Evolutionary conservation across 345 rosid genomes (phyloP), one percentile per base, ranked within the genome.

Genomic region (Nephelium lappaceum): DNA sequence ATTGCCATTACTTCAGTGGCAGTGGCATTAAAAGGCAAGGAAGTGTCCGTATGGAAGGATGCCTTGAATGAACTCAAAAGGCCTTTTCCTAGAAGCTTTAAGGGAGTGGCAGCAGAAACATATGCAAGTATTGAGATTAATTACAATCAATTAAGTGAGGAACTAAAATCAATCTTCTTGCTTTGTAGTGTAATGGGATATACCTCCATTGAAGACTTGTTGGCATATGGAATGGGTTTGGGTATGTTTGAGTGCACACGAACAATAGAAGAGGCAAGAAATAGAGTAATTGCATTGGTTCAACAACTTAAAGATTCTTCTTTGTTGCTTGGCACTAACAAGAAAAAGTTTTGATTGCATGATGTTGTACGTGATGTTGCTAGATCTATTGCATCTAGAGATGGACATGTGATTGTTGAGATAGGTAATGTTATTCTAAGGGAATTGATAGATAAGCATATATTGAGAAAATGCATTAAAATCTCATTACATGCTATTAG

Each of bases 91-190:
- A 67, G 21, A 23, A 67, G 24, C 63, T 12, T 41, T 63, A 25
- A 10, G 18, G 78, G 47, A n/a, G 49, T 82, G 24, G 60, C n/a
- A 0, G 47, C 0, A 4, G 41, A 39, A 9, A 76, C 57, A 2
- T 38, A 64, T 15, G n/a, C 67, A 2, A 64, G 79, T 25, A 2
- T 83, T 21, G 71, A 83, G 72, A 27, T 82, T 21, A 82, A 81
- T 49, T 81, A 64, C 68, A 42, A 73, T 6, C 78, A 76, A 36
- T 41, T 87, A 21, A 57, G 78, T 4, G 63, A 85, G 4, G 84
- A 82, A 18, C 67, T 81, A 0, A 80, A 81, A 51, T 55, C 76
- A 10, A 24, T 80, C n/a, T 87, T 87, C 65, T 53, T 78, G 53
- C 72, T 82, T 47, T 87, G 77, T 41, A 67, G 74, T 42, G 68